phyloP scores from a whole-genome alignment of 2,329 filamentous ascomycete species.

The Pezicula neosporulosa region DNA sequence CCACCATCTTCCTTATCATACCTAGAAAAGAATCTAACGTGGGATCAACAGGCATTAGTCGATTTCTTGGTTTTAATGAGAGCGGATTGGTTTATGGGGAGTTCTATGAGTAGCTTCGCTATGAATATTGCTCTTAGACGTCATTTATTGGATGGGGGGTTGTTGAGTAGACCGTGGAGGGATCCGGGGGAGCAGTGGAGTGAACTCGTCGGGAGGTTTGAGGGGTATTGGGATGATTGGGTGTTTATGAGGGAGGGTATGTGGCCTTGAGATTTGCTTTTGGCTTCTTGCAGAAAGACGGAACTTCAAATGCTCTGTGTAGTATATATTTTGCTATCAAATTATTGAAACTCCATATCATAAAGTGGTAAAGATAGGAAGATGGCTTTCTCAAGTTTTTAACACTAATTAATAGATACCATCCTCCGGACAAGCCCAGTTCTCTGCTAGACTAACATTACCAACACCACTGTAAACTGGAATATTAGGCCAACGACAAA shows the following conservation, averaged over 20 bases:
- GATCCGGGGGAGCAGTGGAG: constrained; percentile 33
- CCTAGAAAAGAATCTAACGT: not conserved
- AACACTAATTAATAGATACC: not conserved
- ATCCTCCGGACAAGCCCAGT: not conserved
- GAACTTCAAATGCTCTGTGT: too few relatives aligned
- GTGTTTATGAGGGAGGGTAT: not conserved
- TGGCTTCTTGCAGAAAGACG: not conserved
- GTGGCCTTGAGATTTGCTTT: not conserved
- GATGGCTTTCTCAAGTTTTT: too few relatives aligned
- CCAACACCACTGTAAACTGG: not conserved
- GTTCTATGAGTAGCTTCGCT: not conserved
- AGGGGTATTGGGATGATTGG: not conserved
- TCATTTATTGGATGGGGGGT: not conserved
- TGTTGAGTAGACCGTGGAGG: not conserved
- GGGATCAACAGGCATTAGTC: not conserved
- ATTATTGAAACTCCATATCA: too few relatives aligned
- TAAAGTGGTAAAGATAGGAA: too few relatives aligned
- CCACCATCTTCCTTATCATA: too few relatives aligned
- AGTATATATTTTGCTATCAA: too few relatives aligned
- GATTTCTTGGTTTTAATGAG: not conserved
- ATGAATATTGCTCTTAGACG: not conserved
- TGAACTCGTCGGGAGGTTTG: not conserved
- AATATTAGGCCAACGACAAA: constrained; percentile 30
- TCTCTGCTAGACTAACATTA: not conserved
- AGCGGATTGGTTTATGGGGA: not conserved